Base-by-base conservation (phyloP, 163 green algal species). In the Scenedesmus sp. region DNA sequence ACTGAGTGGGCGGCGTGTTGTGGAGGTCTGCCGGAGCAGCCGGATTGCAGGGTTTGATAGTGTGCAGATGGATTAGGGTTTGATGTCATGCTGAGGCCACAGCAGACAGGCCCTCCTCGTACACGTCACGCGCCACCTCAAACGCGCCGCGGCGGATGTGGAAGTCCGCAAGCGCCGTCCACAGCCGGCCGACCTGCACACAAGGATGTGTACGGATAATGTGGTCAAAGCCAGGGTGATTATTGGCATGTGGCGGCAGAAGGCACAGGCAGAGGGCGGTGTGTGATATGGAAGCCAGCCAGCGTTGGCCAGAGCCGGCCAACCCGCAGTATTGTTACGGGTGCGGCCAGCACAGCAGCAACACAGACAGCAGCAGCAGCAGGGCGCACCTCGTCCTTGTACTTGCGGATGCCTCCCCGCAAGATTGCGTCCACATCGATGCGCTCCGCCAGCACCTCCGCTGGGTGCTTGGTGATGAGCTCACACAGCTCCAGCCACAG, bases 401-500 rank as follows among this genome's bases (percentile, higher is more conserved):
- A 99, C 84, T 97, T 97, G 82, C 97, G 94, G 82, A 99, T 99
- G 76, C 98, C 98, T 20, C 96, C 96, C 18, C 98, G 95, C 67
- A 99, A 94, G 91, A 99, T 99, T 52, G 97, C 97, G 70, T 99
- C 98, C 82, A 99, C 98, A 18, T 97, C 94, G 79, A 99, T 95
- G 70, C 90, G 95, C 70, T 92, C 67, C 59, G 95, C 93, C 60
- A 88, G 57, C 59, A 90, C 90, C 9, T 98, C 95, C 12, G 93
- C 89, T 8, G 98, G 97, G 94, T 99, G 97, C 91, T 97, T 98
- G 55, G 98, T 99, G 89, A 99, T 94, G 55, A 99, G 95, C 88
- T 99, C 98, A 92, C 97, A 99, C 77, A 99, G 97, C 96, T 99
- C 98, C 92, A 99, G 95, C 98, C 98, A 99, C 88, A 99, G 95